Evolutionary conservation across 345 rosid genomes (phyloP), one percentile per base, ranked within the genome.

Genomic region (Sisymbrium altissimum): DNA sequence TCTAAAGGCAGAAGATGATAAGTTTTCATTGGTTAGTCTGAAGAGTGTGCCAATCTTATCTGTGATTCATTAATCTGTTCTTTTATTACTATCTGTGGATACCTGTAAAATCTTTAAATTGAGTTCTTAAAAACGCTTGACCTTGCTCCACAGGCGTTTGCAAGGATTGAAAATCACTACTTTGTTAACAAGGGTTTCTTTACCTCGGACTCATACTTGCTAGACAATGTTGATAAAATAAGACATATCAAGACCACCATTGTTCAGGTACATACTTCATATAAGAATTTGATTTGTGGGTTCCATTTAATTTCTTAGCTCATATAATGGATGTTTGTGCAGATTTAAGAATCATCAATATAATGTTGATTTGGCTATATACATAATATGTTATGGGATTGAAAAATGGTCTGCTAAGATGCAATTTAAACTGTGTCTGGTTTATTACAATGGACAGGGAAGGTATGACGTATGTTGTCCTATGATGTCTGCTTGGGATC

Each of bases 401-500:
- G 46, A 19, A 8, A 38, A 66, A 21, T 23, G 21, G 49, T 12
- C 12, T 48, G 3, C 44, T 1, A 35, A 48, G 44, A 36, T 36
- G 46, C 7, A 45, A 38, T 25, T 50, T 29, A 17, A 13, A 46
- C 57, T 45, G 59, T 32, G 71, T 74, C 38, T 68, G 36, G 38
- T 19, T 52, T 21, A 57, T 78, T 23, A 36, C 25, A 58, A 70
- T 80, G 83, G 65, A 83, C 88, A 92, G 99, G 99, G 99, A 76
- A 88, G 98, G 83, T 92, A 92, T 79, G 99, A 95, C 56, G 79
- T 88, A 17, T 86, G 93, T 66, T 90, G 97, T 78, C 99, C 99
- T 15, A 90, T 95, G 96, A 90, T 95, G 96, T 95, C 99, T 53
- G 99, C 99, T 72, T 92, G 99, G 99, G 99, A 95, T 87, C 91